A percentile compares a stretch with the other conserved stretches of the same genome.
Conservation (phyloP, 768 basidiomycete species). For the Boletus sp. region DNA sequence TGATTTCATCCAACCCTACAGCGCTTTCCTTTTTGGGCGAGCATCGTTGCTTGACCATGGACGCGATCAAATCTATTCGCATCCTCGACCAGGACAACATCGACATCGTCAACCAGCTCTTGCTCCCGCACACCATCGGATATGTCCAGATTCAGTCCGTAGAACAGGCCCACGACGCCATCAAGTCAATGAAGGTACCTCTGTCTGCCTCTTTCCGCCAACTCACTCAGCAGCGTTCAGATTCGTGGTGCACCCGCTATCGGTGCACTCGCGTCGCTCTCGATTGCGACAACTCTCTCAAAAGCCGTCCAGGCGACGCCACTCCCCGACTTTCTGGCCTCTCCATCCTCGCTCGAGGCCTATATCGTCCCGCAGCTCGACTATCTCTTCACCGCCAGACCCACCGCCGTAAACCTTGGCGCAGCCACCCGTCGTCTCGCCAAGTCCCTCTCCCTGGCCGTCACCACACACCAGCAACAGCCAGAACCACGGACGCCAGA, state of each 20-base stretch:
- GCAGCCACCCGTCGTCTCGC: slow-evolving; percentile 77
- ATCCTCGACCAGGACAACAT: slow-evolving; percentile 48
- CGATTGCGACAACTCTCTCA: slow-evolving; percentile 65
- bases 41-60: slow-evolving; percentile 10
- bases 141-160: slow-evolving; percentile 66
- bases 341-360: slow-evolving; percentile 47
- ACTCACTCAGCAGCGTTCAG: slow-evolving; percentile 29
- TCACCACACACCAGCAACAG: slow-evolving; percentile 17
- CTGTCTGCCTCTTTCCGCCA: not conserved
- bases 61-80: slow-evolving; percentile 40
- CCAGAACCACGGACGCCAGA: slow-evolving; percentile 13
- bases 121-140: slow-evolving; percentile 75
- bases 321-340: slow-evolving; percentile 53
- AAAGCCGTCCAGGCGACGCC: slow-evolving; percentile 47
- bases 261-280: slow-evolving; percentile 84
- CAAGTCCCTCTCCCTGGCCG: slow-evolving; percentile 37
- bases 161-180: slow-evolving; percentile 88
- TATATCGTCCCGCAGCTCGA: slow-evolving; percentile 62
- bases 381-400: slow-evolving; percentile 83
- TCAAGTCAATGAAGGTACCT: slow-evolving; percentile 90
- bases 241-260: slow-evolving; percentile 95
- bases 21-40: slow-evolving; percentile 20
- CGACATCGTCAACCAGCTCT: slow-evolving; percentile 88
- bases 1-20: slow-evolving; percentile 25
- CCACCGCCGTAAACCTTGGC: slow-evolving; percentile 94